Conservation (phyloP, 1,284 basidiomycete genomes). For the Austropuccinia psidii region DNA sequence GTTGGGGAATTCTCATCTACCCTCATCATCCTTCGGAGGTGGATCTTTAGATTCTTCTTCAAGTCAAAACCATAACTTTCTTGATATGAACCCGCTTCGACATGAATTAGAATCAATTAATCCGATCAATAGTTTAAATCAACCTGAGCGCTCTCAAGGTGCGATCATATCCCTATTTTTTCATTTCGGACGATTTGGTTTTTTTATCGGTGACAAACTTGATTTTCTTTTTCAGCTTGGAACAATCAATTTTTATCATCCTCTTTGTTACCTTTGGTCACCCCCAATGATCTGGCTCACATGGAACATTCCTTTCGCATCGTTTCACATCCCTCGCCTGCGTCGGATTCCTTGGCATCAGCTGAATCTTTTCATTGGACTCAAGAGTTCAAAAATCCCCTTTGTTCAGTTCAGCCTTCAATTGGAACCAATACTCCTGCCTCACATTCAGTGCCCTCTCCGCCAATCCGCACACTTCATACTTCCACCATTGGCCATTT, state of each 20-base stretch:
- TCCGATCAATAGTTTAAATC: neutral
- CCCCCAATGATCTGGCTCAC: constrained; percentile 17
- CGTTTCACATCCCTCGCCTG: neutral
- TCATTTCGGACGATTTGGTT: neutral
- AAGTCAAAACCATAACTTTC: neutral
- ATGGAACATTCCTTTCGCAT: constrained; percentile 16
- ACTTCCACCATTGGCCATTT: neutral
- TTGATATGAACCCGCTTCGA: neutral
- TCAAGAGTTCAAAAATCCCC: neutral
- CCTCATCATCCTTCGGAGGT: neutral
- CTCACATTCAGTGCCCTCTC: too few relatives aligned
- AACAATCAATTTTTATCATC: constrained; percentile 6
- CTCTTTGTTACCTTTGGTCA: neutral
- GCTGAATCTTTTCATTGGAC: neutral
- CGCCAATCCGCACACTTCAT: neutral
- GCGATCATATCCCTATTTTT: neutral
- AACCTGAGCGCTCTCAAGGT: neutral
- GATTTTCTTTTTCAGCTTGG: constrained; percentile 4
- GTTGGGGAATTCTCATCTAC: neutral
- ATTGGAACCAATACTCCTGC: too few relatives aligned
- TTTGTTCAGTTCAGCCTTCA: too few relatives aligned
- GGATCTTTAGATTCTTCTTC: neutral
- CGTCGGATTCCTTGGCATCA: neutral
- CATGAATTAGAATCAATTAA: constrained; percentile 10
- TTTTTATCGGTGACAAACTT: neutral